A percentile compares a stretch with the other conserved stretches of the same genome.
These are phyloP conservation scores for Colletotrichum sp. DNA, from an alignment of 2,329 filamentous ascomycete genomes.

Conservation along the genomic window DNA sequence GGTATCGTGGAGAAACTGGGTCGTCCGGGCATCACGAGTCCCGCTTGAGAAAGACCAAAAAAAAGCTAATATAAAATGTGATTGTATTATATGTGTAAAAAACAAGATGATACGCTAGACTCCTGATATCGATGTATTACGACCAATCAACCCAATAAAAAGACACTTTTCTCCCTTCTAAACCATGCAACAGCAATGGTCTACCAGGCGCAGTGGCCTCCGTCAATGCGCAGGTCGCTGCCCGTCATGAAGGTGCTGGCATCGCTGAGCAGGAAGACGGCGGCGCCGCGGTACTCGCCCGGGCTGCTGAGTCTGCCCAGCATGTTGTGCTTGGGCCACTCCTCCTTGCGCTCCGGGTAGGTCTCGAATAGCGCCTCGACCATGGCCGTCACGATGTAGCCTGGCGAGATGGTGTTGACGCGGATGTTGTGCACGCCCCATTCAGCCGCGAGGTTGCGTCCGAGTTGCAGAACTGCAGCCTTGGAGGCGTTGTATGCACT, in stretches of 20 bases:
- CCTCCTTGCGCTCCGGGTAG: slow-evolving; percentile 69
- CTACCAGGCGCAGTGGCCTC: slow-evolving; percentile 69
- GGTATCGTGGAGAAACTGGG: slow-evolving; percentile 54
- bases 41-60: neutral
- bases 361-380: slow-evolving; percentile 79
- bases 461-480: slow-evolving; percentile 75
- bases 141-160: neutral
- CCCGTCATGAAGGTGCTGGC: slow-evolving; percentile 47
- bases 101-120: neutral
- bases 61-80: neutral
- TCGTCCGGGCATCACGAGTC: slow-evolving; percentile 32
- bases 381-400: slow-evolving; percentile 85
- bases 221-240: slow-evolving; percentile 73
- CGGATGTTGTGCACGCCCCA: slow-evolving; percentile 77
- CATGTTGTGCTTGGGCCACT: slow-evolving; percentile 90
- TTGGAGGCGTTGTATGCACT: slow-evolving; percentile 80
- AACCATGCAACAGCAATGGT: slow-evolving; percentile 4
- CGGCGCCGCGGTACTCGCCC: slow-evolving; percentile 74
- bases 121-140: slow-evolving; percentile 3
- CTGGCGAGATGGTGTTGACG: slow-evolving; percentile 82
- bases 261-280: slow-evolving; percentile 48
- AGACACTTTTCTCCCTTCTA: neutral
- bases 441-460: slow-evolving; percentile 72
- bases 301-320: slow-evolving; percentile 71
- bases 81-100: slow-evolving; percentile 13